phyloP scores from a whole-genome alignment of 306 rosid genomes.

The Sophora flavescens region DNA sequence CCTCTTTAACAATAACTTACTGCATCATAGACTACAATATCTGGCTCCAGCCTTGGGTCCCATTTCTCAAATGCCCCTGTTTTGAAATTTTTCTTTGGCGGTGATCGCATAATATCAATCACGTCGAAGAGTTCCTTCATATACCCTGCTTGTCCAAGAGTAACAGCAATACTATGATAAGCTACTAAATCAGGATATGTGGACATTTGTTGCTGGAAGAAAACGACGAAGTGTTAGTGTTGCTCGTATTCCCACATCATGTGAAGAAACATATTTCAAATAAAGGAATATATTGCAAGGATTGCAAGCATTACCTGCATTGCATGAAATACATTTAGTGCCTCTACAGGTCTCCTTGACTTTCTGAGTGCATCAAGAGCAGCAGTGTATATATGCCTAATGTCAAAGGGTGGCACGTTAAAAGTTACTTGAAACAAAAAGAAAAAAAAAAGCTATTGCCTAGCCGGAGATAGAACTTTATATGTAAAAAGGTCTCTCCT shows the following conservation, averaged over 20 bases:
- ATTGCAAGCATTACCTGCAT: slow-evolving; percentile 73
- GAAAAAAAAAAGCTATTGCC: slow-evolving; percentile 4
- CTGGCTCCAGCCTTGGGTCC: slow-evolving; percentile 96
- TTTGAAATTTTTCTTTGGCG: slow-evolving; percentile 84
- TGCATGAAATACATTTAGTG: slow-evolving; percentile 75
- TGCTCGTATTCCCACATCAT: slow-evolving; percentile 36
- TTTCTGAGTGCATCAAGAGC: slow-evolving; percentile 93
- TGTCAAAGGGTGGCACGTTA: slow-evolving; percentile 35
- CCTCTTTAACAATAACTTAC: slow-evolving; percentile 68
- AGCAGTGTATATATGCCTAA: slow-evolving; percentile 82
- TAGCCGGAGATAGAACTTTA: slow-evolving; percentile 34
- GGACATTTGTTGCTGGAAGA: slow-evolving; percentile 86
- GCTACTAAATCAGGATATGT: slow-evolving; percentile 94
- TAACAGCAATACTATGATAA: slow-evolving; percentile 85
- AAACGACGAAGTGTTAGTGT: slow-evolving; percentile 47
- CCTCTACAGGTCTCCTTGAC: slow-evolving; percentile 94
- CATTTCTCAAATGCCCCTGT: slow-evolving; percentile 76
- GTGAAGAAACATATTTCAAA: slow-evolving; percentile 31
- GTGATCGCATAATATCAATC: slow-evolving; percentile 84
- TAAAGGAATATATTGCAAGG: slow-evolving; percentile 35
- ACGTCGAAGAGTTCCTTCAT: slow-evolving; percentile 93
- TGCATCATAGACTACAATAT: slow-evolving; percentile 80
- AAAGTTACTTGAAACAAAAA: slow-evolving; percentile 5
- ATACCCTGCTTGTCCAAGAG: slow-evolving; percentile 96
- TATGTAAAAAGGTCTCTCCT: not conserved